Base-by-base conservation (phyloP, 202 grass and related monocot genomes). In the Schoenoplectus tabernaemontani region DNA sequence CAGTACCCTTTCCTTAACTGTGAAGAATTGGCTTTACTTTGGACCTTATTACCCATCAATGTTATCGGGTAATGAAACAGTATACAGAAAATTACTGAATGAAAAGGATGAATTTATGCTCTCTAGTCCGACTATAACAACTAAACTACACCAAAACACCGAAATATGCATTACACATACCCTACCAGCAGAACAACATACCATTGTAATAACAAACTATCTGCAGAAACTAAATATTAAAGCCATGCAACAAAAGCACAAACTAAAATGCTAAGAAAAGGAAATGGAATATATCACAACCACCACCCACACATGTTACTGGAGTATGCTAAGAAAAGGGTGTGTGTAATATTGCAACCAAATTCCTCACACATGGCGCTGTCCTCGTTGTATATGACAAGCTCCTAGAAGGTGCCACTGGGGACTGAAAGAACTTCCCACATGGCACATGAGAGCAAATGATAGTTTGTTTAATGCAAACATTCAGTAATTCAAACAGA, bases 401-500 rank as follows among this genome's bases (percentile, higher is more conserved):
- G 10, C 11, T 46, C 24, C 66, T 46, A 70, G 19, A 46, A 46
- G 20, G 17, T 59, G 9, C 53, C 53, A 58, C 33, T 59, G 5
- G 15, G 23, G 12, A 15, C n/a, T n/a, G n/a, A 47, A 72, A 70
- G 28, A 1, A 70, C 7, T 46, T 46, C 4, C 39, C 75, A 57
- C 33, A 78, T 42, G 43, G 54, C 54, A 23, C 54, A 39, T 42
- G 16, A 76, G 34, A 26, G 12, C 71, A 59, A 50, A 62, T 16
- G 9, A 24, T 9, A 57, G 4, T 44, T 48, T 81, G 4, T 34
- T 38, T 56, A 82, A 69, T 50, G 48, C 26, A 68, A 51, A 59
- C 8, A 81, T 37, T 69, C 42, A 81, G 50, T 2, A 50, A 81
- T 9, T 50, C 39, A 37, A 64, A 37, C 9, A 82, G 66, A 82